Evolutionary conservation across 2,329 filamentous ascomycete species (phyloP).

Genomic region (Ophiognomonia clavigignenti-juglandacearum): DNA sequence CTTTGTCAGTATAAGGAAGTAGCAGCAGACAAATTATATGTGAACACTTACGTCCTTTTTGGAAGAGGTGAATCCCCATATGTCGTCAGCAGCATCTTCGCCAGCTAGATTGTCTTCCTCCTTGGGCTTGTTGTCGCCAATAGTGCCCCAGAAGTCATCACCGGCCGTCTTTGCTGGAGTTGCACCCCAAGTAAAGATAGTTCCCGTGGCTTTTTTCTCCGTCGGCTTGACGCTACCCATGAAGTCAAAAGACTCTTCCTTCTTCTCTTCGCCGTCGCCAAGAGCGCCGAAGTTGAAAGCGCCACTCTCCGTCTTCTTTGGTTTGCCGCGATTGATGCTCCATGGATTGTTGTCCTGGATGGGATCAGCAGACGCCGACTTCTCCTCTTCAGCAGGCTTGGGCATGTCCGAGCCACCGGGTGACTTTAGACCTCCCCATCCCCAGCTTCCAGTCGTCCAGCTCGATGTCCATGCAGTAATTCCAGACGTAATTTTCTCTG

Average conservation of each 20-base stretch:
- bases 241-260: constrained; percentile 19
- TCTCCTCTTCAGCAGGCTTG: constrained; percentile 26
- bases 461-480: constrained; percentile 58
- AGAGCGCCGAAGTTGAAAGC: constrained; percentile 44
- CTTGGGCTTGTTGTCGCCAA: constrained; percentile 20
- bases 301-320: constrained; percentile 48
- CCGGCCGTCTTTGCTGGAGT: constrained; percentile 36
- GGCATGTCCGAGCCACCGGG: constrained; percentile 13
- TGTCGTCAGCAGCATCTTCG: constrained; percentile 17
- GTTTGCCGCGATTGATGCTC: constrained; percentile 40
- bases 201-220: constrained; percentile 26
- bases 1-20: background rate
- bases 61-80: constrained; percentile 12
- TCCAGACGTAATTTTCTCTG: constrained; percentile 17
- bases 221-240: constrained; percentile 20
- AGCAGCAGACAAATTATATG: background rate
- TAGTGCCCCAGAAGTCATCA: constrained; percentile 15
- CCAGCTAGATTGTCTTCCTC: constrained; percentile 15
- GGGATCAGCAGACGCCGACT: constrained; percentile 35
- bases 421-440: constrained; percentile 26
- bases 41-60: constrained; percentile 16
- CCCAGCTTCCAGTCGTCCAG: constrained; percentile 48
- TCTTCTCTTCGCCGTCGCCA: constrained; percentile 33
- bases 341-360: constrained; percentile 43
- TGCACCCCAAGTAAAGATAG: constrained; percentile 28